A percentile compares a stretch with the other conserved stretches of the same genome.
Evolutionary conservation across 345 rosid genomes (phyloP).

Genomic region (Aquilaria yunnanensis): DNA sequence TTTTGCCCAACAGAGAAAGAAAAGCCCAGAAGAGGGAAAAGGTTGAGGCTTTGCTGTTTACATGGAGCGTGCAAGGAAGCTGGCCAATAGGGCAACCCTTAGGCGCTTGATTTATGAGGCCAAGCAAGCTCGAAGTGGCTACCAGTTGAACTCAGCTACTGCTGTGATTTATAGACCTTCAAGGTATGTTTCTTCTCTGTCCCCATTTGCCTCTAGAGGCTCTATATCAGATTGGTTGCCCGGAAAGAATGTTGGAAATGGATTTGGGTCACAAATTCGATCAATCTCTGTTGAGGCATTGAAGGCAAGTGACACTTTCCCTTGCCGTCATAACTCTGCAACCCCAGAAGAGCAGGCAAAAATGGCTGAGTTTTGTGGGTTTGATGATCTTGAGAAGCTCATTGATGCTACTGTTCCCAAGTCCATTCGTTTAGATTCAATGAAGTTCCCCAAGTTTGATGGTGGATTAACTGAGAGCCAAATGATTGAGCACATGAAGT

Average conservation of each 20-base stretch:
- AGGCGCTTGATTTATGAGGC: conserved; percentile 56
- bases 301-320: conserved; percentile 67
- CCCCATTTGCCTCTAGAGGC: conserved; percentile 38
- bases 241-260: conserved; percentile 16
- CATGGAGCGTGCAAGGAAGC: conserved; percentile 94
- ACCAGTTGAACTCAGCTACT: conserved; percentile 25
- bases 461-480: conserved; percentile 84
- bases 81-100: conserved; percentile 79
- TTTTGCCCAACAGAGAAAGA: not conserved
- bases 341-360: conserved; percentile 79
- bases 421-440: conserved; percentile 80
- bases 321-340: conserved; percentile 96
- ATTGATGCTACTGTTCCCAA: conserved; percentile 93
- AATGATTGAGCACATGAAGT: conserved; percentile 74
- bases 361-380: conserved; percentile 73
- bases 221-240: conserved; percentile 21
- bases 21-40: conserved; percentile 1
- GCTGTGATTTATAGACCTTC: conserved; percentile 44
- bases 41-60: conserved; percentile 1
- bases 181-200: conserved; percentile 71
- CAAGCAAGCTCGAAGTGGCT: conserved; percentile 39
- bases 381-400: conserved; percentile 57
- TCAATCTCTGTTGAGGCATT: conserved; percentile 70
- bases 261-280: conserved; percentile 47
- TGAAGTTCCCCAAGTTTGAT: conserved; percentile 86